Evolutionary conservation across 192 early-diverging fungal genomes (phyloP), one percentile per base, ranked within the genome.

Genomic region (Coemansia sp.): DNA sequence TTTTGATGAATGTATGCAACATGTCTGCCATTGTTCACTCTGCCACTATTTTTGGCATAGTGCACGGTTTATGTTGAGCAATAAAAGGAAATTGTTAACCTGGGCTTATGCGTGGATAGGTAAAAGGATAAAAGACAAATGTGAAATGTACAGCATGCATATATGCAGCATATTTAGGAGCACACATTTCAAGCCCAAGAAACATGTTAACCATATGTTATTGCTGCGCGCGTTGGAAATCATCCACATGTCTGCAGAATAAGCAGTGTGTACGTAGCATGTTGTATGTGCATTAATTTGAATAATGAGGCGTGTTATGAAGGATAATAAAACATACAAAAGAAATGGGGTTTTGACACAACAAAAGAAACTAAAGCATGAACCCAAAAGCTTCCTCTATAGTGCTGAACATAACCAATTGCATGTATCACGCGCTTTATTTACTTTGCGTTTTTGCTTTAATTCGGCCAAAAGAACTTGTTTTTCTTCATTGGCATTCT

Each of bases 401-500:
- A 45, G 41, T 12, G 14, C 41, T 10, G 15, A 45, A 45, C 14
- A n/a, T 12, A 49, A 8, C 32, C 4, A 49, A 21, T 49, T 49
- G 8, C 48, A 49, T 19, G n/a, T 49, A 19, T 22, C 19, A 8
- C 19, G n/a, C n/a, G 21, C 19, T 5, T 49, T 49, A 8, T 17
- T 8, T 21, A 19, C 19, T 49, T 21, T 49, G 19, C 19, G 15
- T 49, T 19, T 49, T 49, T 21, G 48, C 15, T 49, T 45, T 10
- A 21, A 22, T 49, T 17, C 8, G 48, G 48, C 48, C 7, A 21
- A 57, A 57, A 57, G 22, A 57, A 37, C 25, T 32, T 59, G 3
- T 11, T 3, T 37, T 59, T 59, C 29, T 50, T 43, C 19, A 5
- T 12, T 37, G 37, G 32, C 22, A 48, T 62, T 63, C 61, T 53